Evolutionary conservation across 2,329 filamentous ascomycete genomes (phyloP).

Genomic region (Alternaria incomplexa): DNA sequence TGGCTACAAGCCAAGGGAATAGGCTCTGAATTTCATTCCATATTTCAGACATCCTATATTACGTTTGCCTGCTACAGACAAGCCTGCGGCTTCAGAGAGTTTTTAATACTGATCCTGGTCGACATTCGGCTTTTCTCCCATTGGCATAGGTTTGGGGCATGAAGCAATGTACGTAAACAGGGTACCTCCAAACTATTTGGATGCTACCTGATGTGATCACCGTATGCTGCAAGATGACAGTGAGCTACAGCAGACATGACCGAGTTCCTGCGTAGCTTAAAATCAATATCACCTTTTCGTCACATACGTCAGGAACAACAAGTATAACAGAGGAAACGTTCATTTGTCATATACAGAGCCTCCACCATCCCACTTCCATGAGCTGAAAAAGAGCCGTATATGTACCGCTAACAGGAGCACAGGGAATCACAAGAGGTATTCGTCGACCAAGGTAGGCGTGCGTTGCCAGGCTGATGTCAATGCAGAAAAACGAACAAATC

Average conservation of each 20-base stretch:
- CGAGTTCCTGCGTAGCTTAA: background rate
- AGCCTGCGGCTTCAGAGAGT: background rate
- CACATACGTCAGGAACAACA: background rate
- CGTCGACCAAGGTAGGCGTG: constrained; percentile 8
- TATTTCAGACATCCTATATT: background rate
- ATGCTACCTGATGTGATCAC: rapidly evolving
- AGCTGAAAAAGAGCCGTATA: constrained; percentile 23
- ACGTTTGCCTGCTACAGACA: background rate
- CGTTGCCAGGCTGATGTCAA: constrained; percentile 18
- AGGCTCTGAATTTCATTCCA: background rate
- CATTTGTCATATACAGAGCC: constrained; percentile 16
- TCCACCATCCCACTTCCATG: constrained; percentile 11
- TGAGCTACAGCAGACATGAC: background rate
- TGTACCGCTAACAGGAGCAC: constrained; percentile 37
- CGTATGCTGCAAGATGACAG: background rate
- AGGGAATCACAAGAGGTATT: constrained; percentile 28
- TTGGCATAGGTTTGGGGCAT: background rate
- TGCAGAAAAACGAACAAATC: constrained; percentile 35
- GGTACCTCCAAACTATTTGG: background rate
- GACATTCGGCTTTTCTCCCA: background rate
- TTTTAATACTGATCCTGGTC: background rate
- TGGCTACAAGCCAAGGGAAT: background rate
- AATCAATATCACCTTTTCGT: background rate
- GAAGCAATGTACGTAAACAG: background rate
- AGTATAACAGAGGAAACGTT: constrained; percentile 11